Evolutionary conservation across 2,329 filamentous ascomycete genomes (phyloP).

Genomic region (Acephala macrosclerotiorum): DNA sequence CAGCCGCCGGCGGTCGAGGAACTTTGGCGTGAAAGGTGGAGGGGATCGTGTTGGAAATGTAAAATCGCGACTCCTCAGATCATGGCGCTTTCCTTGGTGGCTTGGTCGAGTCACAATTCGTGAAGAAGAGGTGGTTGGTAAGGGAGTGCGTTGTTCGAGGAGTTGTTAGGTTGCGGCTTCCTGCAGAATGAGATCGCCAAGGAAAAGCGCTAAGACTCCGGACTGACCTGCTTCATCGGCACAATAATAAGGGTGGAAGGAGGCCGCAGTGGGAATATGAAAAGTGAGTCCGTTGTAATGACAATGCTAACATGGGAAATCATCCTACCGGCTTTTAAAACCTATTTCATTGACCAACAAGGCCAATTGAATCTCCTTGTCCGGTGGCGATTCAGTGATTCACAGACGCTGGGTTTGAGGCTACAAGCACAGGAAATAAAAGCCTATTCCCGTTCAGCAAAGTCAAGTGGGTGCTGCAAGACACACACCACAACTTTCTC

Average conservation of each 20-base stretch:
- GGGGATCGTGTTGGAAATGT: slow-evolving; percentile 14
- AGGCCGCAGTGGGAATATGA: background rate
- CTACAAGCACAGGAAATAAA: background rate
- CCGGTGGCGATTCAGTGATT: background rate
- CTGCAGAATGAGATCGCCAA: background rate
- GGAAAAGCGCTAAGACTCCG: background rate
- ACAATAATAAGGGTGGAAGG: background rate
- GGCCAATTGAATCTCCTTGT: background rate
- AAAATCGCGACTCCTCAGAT: slow-evolving; percentile 15
- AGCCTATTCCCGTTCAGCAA: background rate
- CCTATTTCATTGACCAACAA: background rate
- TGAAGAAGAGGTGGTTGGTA: slow-evolving; percentile 15
- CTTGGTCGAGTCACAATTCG: slow-evolving; percentile 14
- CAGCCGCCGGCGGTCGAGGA: slow-evolving; percentile 4
- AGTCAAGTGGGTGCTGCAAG: slow-evolving; percentile 4
- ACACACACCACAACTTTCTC: slow-evolving; percentile 15
- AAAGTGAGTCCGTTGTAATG: background rate
- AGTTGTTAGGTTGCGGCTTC: background rate
- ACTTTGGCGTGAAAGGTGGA: slow-evolving; percentile 13
- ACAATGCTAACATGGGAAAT: background rate
- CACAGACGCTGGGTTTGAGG: background rate
- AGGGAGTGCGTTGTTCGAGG: slow-evolving; percentile 15
- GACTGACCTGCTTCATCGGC: background rate
- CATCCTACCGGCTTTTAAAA: background rate
- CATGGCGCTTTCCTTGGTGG: slow-evolving; percentile 19